A percentile compares a stretch with the other conserved stretches of the same genome.
Evolutionary conservation across 78 protist genomes (phyloP).

Genomic region (Dictyostelium discoideum): DNA sequence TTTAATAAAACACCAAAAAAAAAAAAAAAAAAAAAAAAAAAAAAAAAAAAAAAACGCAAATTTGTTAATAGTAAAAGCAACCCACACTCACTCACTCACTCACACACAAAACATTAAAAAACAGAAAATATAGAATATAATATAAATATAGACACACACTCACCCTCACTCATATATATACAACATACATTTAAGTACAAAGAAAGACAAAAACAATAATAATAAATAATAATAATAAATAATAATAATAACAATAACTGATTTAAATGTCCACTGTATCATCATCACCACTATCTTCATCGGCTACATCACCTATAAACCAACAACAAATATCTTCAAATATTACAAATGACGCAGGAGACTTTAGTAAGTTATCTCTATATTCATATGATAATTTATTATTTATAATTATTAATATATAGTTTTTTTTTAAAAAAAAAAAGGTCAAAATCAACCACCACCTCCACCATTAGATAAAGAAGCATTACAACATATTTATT

Average conservation of each 20-base stretch:
- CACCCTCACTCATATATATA: neutral
- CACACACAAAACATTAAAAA: too few species aligned
- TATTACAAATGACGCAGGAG: slow-evolving; percentile 5
- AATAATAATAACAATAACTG: neutral
- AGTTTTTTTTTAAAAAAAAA: neutral
- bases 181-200: neutral
- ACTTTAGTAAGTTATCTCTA: neutral
- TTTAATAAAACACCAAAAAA: too few species aligned
- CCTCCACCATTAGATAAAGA: slow-evolving; percentile 70
- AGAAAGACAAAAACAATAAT: too few species aligned
- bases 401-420: too few species aligned
- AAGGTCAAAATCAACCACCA: slow-evolving; percentile 16
- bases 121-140: neutral
- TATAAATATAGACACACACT: neutral
- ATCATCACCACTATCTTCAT: neutral
- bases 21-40: too few species aligned
- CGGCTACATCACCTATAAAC: neutral
- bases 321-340: slow-evolving; percentile 13
- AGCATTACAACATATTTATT: slow-evolving; percentile 51
- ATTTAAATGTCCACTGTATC: slow-evolving; percentile 8
- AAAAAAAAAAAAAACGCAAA: neutral
- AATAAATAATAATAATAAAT: too few species aligned
- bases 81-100: neutral
- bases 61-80: neutral
- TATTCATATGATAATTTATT: too few species aligned